Base-by-base conservation (phyloP, 441 rosid species). In the Euphorbia celastroides region DNA sequence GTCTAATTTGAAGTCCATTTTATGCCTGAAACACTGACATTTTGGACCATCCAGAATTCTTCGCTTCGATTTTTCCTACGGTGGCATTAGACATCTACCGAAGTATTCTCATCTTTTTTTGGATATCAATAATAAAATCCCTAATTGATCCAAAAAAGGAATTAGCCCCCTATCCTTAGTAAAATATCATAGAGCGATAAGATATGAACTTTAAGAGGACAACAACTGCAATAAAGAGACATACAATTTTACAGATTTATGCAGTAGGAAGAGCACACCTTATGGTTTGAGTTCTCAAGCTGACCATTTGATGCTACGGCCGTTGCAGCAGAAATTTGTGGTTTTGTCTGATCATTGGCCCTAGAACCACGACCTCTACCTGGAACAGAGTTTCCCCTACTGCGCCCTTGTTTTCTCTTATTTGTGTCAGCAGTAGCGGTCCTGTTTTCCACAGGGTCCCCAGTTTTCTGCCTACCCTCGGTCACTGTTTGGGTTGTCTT, bases 361-460 rank as follows among this genome's bases (percentile, higher is more conserved):
- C 80, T 88, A 65, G 90, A 87, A 75, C 92, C 93, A 71, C 97
- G 96, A 23, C 94, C 97, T 81, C 97, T 86, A 30, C 94, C 78
- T 52, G 92, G 76, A 76, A 70, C 73, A 73, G 95, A 82, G 60
- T 78, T 74, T 13, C 82, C 93, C 72, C 98, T 86, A 48, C 96
- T 94, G 54, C 97, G 99, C 73, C 91, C 84, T 68, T 82, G 90
- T 78, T 85, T 94, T 81, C 84, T 87, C 82, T 84, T 86, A 80
- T 69, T 75, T 23, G 78, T 81, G 66, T 94, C 97, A 68, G 58
- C 59, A 72, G 72, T 68, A 72, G 72, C 66, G 32, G 75, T 72
- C 84, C 80, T 94, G 61, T 75, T 72, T 78, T 93, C 90, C 23
- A 71, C 7, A 7, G 73, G 23, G 64, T 87, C 98, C 26, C 71